These are phyloP conservation scores for Avena insularis DNA, from an alignment of 176 grass and related monocot species.

Conservation along the genomic window DNA sequence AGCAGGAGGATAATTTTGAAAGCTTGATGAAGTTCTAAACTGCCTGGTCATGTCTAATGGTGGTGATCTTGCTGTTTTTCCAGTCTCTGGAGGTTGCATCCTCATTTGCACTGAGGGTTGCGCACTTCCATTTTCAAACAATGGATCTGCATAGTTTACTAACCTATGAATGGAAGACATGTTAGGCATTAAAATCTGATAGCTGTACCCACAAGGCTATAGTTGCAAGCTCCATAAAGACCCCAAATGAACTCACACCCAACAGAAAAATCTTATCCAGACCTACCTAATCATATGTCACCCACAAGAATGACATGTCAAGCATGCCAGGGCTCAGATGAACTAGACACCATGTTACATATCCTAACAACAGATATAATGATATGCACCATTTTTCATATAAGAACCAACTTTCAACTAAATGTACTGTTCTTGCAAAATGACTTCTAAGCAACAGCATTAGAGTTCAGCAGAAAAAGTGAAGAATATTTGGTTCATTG, in stretches of 20 bases:
- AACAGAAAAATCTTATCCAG: constrained; percentile 13
- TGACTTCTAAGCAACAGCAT: background rate
- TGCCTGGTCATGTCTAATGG: constrained; percentile 37
- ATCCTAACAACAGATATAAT: constrained; percentile 30
- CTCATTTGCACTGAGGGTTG: constrained; percentile 43
- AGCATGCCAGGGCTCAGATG: constrained; percentile 23
- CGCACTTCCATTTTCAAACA: constrained; percentile 55
- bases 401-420: constrained; percentile 23
- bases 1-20: constrained; percentile 37
- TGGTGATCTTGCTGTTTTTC: constrained; percentile 42
- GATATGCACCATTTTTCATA: background rate
- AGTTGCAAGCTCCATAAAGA: constrained; percentile 14
- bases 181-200: constrained; percentile 39
- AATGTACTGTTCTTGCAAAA: constrained; percentile 26
- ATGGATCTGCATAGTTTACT: constrained; percentile 52
- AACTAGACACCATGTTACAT: background rate
- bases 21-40: constrained; percentile 47
- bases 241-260: background rate
- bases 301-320: constrained; percentile 21
- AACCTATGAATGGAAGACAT: constrained; percentile 46
- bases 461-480: constrained; percentile 2
- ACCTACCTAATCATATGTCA: background rate
- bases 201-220: constrained; percentile 9
- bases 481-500: constrained; percentile 11
- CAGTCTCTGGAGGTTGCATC: constrained; percentile 37